A percentile compares a stretch with the other conserved stretches of the same genome.
Evolutionary conservation across 495 filamentous ascomycete genomes (phyloP).

Genomic region (Tuber melanosporum): DNA sequence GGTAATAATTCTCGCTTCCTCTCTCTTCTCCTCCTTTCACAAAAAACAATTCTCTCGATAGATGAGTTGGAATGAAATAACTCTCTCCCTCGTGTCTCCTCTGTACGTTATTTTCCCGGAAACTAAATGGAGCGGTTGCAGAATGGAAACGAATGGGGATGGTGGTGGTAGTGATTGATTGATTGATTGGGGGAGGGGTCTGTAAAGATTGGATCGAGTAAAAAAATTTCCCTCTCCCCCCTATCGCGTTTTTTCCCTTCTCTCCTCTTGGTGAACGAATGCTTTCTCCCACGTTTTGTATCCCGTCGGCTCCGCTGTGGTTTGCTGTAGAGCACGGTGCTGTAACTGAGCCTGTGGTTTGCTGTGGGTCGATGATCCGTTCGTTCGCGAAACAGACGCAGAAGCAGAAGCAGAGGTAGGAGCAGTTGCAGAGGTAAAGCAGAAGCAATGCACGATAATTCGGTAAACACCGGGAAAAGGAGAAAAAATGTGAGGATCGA

Average conservation of each 20-base stretch:
- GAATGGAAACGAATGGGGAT: not conserved
- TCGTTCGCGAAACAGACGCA: not conserved
- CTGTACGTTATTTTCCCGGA: conserved; percentile 2
- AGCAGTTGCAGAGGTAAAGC: not conserved
- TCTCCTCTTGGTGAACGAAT: not conserved
- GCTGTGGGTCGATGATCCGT: not conserved
- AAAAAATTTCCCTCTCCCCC: not conserved
- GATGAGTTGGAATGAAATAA: conserved; percentile 1
- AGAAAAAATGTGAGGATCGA: conserved; percentile 3
- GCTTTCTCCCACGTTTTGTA: not conserved
- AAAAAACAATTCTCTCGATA: not conserved
- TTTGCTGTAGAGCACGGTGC: not conserved
- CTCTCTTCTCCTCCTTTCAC: not conserved
- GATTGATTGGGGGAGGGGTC: not conserved
- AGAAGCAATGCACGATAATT: conserved; percentile 3
- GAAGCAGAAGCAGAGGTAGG: not conserved
- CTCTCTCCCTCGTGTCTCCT: not conserved
- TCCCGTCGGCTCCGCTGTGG: not conserved
- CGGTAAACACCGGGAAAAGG: not conserved
- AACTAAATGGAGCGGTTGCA: not conserved
- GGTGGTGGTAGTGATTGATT: not conserved
- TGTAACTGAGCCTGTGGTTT: not conserved
- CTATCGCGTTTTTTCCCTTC: not conserved
- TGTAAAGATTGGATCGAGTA: not conserved
- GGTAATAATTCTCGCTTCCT: not conserved